These are phyloP conservation scores for Gaultheria prostrata DNA, from an alignment of 148 eudicot genomes.

Conservation along the genomic window DNA sequence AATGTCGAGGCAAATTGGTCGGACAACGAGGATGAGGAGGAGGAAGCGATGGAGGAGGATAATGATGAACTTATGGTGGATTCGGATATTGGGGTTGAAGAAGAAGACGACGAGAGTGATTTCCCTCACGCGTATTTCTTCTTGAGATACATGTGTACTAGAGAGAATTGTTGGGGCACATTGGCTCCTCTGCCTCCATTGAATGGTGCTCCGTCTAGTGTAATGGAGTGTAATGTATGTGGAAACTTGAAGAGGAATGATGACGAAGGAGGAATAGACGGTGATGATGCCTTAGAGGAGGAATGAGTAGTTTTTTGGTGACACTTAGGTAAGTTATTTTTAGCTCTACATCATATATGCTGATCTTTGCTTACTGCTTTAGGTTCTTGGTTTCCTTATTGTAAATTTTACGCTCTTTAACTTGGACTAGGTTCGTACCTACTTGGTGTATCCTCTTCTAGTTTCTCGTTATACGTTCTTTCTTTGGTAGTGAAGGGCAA, in stretches of 20 bases:
- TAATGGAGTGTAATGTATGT: conserved; percentile 92
- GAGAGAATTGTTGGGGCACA: conserved; percentile 79
- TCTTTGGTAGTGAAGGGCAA: background rate
- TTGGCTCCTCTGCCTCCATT: conserved; percentile 82
- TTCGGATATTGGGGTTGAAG: conserved; percentile 19
- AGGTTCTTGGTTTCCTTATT: background rate
- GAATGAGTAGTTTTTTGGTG: background rate
- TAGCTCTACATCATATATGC: background rate
- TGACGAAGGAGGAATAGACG: conserved; percentile 22
- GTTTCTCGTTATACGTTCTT: background rate
- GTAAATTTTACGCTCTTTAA: background rate
- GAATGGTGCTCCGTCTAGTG: conserved; percentile 23
- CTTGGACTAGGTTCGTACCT: background rate
- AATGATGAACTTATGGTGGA: conserved; percentile 22
- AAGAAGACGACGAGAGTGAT: conserved; percentile 31
- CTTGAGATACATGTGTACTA: conserved; percentile 72
- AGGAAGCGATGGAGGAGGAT: conserved; percentile 37
- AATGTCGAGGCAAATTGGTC: conserved; percentile 89
- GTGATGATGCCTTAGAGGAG: conserved; percentile 4
- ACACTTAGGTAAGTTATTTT: conserved; percentile 8
- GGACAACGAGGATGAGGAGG: conserved; percentile 50
- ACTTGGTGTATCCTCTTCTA: background rate
- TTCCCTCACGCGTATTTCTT: conserved; percentile 94
- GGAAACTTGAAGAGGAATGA: conserved; percentile 41
- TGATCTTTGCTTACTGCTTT: background rate